Evolutionary conservation across 106 monocot genomes (phyloP), one percentile per base, ranked within the genome.

Genomic region (Narthecium ossifragum): DNA sequence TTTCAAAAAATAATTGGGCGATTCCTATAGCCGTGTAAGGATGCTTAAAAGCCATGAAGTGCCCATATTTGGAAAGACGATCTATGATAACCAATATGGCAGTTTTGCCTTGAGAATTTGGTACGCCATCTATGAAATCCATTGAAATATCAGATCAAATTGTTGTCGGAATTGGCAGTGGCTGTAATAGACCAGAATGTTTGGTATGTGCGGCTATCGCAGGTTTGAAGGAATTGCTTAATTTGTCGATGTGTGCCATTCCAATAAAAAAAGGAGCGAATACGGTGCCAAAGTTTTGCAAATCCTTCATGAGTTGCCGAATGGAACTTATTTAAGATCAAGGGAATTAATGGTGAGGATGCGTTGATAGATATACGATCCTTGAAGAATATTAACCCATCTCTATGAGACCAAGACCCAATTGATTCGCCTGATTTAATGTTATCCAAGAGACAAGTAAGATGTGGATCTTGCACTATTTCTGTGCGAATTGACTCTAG

Each of bases 121-220:
- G 61, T 0, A 70, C 21, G 0, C 25, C 46, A 10, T 55, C 46
- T 9, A 71, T 47, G 13, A 63, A 63, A 46, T 71, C 71, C 40
- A 71, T 53, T 0, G 15, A 23, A 0, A 54, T 5, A 0, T 70
- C 61, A 8, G 24, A 22, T 53, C 70, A 60, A n/a, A 43, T n/a
- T 0, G 1, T 7, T 20, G 5, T 2, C 7, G 53, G 70, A 14
- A 54, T 45, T 0, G 51, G 52, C 1, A 70, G 22, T 1, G 60
- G 61, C 9, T 70, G 61, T 8, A 70, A 27, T 2, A 53, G 43
- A 15, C 61, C 26, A 12, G 30, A 4, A 15, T 29, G 24, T 23
- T 49, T 23, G 1, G 2, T 2, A 49, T 49, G n/a, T 18, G 2
- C 9, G 2, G 7, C 2, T 24, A 7, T 49, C n/a, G 23, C 49